These are phyloP conservation scores for Trichoderma aggressivum DNA, from an alignment of 2,329 filamentous ascomycete genomes.

Conservation along the genomic window DNA sequence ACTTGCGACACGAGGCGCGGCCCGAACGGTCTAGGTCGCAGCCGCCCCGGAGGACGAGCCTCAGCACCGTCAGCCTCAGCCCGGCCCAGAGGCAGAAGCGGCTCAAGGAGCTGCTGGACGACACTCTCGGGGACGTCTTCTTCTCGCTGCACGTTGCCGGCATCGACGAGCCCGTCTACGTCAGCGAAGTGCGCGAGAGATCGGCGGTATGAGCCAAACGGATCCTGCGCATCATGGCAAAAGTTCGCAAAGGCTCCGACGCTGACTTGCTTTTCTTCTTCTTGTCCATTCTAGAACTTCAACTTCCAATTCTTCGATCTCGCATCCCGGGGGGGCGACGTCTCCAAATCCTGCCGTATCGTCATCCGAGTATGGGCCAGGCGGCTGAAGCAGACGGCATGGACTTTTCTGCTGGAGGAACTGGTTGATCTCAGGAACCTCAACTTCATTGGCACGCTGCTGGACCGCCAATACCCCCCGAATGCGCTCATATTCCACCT, in stretches of 20 bases:
- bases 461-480: conserved; percentile 67
- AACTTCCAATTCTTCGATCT: conserved; percentile 85
- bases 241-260: not conserved
- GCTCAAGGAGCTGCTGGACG: conserved; percentile 68
- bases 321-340: conserved; percentile 54
- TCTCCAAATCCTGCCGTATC: conserved; percentile 64
- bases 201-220: conserved; percentile 55
- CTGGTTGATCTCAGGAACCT: conserved; percentile 67
- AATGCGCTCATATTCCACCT: conserved; percentile 87
- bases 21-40: conserved; percentile 13
- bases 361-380: conserved; percentile 73
- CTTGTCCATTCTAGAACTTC: conserved; percentile 59
- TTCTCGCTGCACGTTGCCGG: conserved; percentile 74
- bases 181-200: conserved; percentile 76
- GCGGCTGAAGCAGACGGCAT: conserved; percentile 49
- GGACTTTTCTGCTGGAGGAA: conserved; percentile 66
- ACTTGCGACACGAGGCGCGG: conserved; percentile 37
- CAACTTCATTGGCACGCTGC: conserved; percentile 73
- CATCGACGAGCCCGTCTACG: conserved; percentile 73
- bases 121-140: conserved; percentile 79
- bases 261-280: not conserved
- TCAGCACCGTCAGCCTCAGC: conserved; percentile 45
- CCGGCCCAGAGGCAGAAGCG: conserved; percentile 64
- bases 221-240: not conserved
- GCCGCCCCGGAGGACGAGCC: conserved; percentile 45